A percentile compares a stretch with the other conserved stretches of the same genome.
These are phyloP conservation scores for Cercospora zeae-maydis DNA, from an alignment of 2,329 filamentous ascomycete genomes.

Conservation along the genomic window DNA sequence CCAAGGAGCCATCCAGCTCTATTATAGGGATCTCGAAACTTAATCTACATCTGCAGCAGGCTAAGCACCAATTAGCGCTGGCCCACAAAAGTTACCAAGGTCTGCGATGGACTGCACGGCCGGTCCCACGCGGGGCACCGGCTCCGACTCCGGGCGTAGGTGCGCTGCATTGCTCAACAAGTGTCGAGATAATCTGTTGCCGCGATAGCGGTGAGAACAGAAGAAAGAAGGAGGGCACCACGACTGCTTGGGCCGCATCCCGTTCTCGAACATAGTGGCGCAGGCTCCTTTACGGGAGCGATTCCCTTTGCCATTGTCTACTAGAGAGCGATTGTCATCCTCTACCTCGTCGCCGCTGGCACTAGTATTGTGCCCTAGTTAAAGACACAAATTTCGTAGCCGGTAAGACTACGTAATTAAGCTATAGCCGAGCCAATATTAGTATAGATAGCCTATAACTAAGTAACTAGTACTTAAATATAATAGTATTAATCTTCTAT, in stretches of 20 bases:
- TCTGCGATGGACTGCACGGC: not conserved
- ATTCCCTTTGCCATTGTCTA: not conserved
- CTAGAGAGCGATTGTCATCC: not conserved
- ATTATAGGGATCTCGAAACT: not conserved
- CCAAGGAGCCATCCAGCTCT: not conserved
- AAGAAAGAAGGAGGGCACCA: slow-evolving; percentile 1
- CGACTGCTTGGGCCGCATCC: slow-evolving; percentile 9
- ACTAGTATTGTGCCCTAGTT: too few species aligned
- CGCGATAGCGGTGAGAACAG: slow-evolving; percentile 5
- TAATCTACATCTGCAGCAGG: not conserved
- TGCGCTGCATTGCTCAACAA: not conserved
- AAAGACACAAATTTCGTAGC: too few species aligned
- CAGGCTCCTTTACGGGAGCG: not conserved
- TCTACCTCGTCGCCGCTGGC: not conserved
- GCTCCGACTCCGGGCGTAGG: not conserved
- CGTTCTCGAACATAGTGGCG: slow-evolving; percentile 1
- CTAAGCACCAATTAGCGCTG: not conserved
- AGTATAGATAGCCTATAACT: too few species aligned
- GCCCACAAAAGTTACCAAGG: not conserved
- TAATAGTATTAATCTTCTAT: too few species aligned
- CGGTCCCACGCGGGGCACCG: not conserved
- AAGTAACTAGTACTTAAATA: too few species aligned
- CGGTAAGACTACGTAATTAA: too few species aligned
- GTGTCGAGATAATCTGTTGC: not conserved
- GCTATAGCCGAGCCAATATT: too few species aligned